A percentile compares a stretch with the other conserved stretches of the same genome.
phyloP scores from a whole-genome alignment of 148 eudicot species.

The Cornus controversa region DNA sequence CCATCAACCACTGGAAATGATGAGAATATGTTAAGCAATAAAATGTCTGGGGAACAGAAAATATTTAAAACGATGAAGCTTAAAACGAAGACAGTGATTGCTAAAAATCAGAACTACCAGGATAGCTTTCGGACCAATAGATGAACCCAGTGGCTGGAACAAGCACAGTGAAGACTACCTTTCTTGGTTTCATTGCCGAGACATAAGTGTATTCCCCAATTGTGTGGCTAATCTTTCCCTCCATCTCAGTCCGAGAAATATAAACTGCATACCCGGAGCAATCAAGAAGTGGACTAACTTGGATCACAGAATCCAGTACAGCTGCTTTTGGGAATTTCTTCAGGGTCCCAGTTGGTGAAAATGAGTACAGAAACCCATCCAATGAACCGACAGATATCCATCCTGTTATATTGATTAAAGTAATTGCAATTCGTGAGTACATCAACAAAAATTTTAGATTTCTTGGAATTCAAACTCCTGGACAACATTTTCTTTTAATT shows the following conservation, averaged over 20 bases:
- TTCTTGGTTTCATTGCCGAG: conserved; percentile 68
- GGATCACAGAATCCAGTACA: conserved; percentile 48
- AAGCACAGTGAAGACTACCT: conserved; percentile 57
- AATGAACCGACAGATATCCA: conserved; percentile 92
- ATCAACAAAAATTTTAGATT: background rate
- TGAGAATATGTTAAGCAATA: background rate
- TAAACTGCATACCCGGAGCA: conserved; percentile 91
- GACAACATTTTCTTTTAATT: no score
- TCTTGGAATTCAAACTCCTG: no score
- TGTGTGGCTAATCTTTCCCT: conserved; percentile 51
- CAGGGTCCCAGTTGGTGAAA: conserved; percentile 68
- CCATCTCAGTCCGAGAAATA: conserved; percentile 69
- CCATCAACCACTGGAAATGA: conserved; percentile 1
- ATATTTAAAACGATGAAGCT: background rate
- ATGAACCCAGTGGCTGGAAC: conserved; percentile 72
- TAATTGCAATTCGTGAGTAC: background rate
- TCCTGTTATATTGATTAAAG: conserved; percentile 36
- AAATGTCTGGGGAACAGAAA: background rate
- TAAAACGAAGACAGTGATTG: background rate
- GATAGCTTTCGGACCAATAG: conserved; percentile 76
- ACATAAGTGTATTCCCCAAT: conserved; percentile 47
- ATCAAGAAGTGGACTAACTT: conserved; percentile 76
- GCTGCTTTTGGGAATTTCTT: conserved; percentile 53
- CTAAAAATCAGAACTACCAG: conserved; percentile 39
- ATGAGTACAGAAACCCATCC: conserved; percentile 79